Conservation (phyloP, 441 rosid species). For the Eruca vesicaria region DNA sequence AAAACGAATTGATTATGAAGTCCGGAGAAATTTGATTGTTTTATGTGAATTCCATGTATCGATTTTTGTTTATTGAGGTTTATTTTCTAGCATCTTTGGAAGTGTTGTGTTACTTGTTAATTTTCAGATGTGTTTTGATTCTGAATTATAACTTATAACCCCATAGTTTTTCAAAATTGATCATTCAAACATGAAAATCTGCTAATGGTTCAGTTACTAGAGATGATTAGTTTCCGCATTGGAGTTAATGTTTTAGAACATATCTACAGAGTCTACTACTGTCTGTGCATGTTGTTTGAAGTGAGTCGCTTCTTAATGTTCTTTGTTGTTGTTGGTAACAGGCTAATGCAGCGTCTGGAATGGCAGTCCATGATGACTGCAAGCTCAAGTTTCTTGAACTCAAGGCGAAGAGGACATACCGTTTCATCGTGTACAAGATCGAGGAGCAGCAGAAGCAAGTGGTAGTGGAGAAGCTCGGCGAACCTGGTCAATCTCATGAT, state of each 20-base stretch:
- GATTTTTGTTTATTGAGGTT: not conserved
- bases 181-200: too few relatives aligned
- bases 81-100: not conserved
- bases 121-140: not conserved
- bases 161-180: not conserved
- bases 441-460: constrained; percentile 58
- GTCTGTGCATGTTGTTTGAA: not conserved
- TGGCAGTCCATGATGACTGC: constrained; percentile 64
- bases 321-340: constrained; percentile 23
- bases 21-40: not conserved
- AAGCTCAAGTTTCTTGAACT: constrained; percentile 52
- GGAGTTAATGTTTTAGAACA: not conserved
- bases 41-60: not conserved
- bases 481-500: constrained; percentile 44
- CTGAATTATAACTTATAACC: not conserved
- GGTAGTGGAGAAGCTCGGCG: constrained; percentile 50
- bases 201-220: not conserved
- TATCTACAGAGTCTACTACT: not conserved
- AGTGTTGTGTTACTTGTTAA: not conserved
- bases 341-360: constrained; percentile 64
- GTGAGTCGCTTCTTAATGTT: not conserved
- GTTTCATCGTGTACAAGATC: constrained; percentile 47
- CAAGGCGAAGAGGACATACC: constrained; percentile 50
- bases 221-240: not conserved
- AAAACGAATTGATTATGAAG: not conserved